A percentile compares a stretch with the other conserved stretches of the same genome.
Conservation (phyloP, 345 rosid species). For the Balakata baccata region DNA sequence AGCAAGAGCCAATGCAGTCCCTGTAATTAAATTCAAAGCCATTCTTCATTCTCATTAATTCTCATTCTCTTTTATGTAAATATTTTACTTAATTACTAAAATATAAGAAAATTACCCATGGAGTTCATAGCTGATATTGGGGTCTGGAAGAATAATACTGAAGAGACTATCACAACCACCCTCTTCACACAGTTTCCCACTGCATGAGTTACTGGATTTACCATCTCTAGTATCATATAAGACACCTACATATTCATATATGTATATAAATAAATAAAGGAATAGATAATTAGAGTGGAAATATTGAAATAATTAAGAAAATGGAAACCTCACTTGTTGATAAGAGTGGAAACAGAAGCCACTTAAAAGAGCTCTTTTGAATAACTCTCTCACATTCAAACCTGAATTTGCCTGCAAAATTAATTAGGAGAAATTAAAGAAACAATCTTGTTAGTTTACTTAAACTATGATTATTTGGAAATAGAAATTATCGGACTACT, state of each 20-base stretch:
- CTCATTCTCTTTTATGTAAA: background rate
- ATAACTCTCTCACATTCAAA: constrained; percentile 48
- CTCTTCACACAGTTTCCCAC: constrained; percentile 89
- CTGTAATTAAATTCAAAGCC: constrained; percentile 30
- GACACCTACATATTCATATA: constrained; percentile 62
- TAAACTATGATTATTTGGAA: too few species aligned
- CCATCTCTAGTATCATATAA: constrained; percentile 67
- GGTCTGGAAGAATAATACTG: constrained; percentile 62
- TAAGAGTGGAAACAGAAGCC: constrained; percentile 76
- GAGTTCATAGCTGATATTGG: constrained; percentile 60
- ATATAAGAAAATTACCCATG: constrained; percentile 39
- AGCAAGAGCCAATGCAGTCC: constrained; percentile 68
- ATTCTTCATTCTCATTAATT: background rate
- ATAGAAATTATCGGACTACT: too few species aligned
- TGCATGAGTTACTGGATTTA: constrained; percentile 78
- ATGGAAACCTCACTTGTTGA: constrained; percentile 56
- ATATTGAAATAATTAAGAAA: background rate
- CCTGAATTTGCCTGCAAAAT: constrained; percentile 58
- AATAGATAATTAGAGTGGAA: too few species aligned
- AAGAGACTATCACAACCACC: constrained; percentile 70
- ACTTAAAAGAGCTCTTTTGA: constrained; percentile 51
- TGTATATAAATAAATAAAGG: background rate
- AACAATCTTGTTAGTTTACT: too few species aligned
- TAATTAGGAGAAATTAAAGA: background rate
- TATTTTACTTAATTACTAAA: too few species aligned